Evolutionary conservation across 2,329 filamentous ascomycete species (phyloP), one percentile per base, ranked within the genome.

Genomic region (Seiridium unicorne): DNA sequence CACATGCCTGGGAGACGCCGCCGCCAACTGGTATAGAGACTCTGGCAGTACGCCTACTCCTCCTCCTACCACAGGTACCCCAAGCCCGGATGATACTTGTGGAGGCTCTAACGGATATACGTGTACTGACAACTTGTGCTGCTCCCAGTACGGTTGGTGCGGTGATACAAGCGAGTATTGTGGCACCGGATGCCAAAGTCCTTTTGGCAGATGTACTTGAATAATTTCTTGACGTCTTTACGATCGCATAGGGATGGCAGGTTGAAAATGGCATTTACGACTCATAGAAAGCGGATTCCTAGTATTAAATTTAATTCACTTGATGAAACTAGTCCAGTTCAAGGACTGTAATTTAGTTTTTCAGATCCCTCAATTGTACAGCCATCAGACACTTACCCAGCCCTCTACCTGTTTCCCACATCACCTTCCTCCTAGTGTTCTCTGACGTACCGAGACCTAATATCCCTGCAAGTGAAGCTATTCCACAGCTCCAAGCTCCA

Each of bases 1-100:
- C 47, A 56, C 60, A 9, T 64, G 62, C 51, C 49, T 64, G n/a
- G 62, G 62, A 8, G 62, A 64, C 32, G 18, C 57, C 13, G 38
- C 56, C 9, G 60, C 57, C 13, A 63, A 63, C 51, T 63, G 62
- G 62, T 63, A 63, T 53, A 38, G 38, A 44, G 36, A 35, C 13
- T 31, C 38, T 3, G 59, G 59, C 8, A 47, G 42, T 1, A n/a
- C 13, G 18, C n/a, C 13, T 8, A 55, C 51, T 31, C 36, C 56
- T 6, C 36, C 57, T 26, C 40, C 47, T 10, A 7, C 55, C 4
- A 51, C 47, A 13, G 57, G 57, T 13, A 51, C 26, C 10, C 36
- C 46, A 6, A 53, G 48, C 35, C 48, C 56, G 26, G 49, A 61
- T 31, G 56, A 51, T 6, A 53, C 55, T 13, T 61, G 55, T 34